Evolutionary conservation across 768 basidiomycete species (phyloP).

Genomic region (Pleurotus pulmonarius): DNA sequence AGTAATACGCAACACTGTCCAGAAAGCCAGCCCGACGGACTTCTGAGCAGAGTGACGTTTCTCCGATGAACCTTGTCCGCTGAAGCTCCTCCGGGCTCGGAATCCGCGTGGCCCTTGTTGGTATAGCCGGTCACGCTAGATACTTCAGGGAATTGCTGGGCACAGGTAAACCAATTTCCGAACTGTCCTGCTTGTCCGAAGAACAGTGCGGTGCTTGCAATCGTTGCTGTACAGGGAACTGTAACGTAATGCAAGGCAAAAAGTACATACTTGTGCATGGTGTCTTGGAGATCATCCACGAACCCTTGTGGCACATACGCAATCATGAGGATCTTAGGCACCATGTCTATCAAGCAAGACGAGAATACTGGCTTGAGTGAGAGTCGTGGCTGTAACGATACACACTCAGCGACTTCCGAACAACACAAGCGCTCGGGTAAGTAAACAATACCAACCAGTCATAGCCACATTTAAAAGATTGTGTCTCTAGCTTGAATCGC

Average conservation of each 20-base stretch:
- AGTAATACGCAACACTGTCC: too few species aligned
- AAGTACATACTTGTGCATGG: background rate
- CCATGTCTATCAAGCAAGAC: background rate
- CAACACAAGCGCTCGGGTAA: background rate
- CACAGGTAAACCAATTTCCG: slow-evolving; percentile 4
- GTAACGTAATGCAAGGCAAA: background rate
- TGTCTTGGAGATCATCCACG: background rate
- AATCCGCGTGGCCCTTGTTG: slow-evolving; percentile 2
- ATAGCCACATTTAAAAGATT: background rate
- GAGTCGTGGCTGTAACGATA: slow-evolving; percentile 72
- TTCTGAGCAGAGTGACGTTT: background rate
- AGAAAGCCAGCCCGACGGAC: background rate
- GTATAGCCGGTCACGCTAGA: background rate
- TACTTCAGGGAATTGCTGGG: background rate
- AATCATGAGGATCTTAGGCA: background rate
- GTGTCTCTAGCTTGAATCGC: slow-evolving; percentile 1
- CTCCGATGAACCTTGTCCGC: background rate
- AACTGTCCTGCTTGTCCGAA: slow-evolving; percentile 3
- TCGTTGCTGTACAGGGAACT: slow-evolving; percentile 24
- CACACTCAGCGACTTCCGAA: slow-evolving; percentile 4
- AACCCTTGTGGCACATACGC: background rate
- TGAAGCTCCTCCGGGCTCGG: background rate
- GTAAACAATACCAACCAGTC: background rate
- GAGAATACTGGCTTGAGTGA: slow-evolving; percentile 84
- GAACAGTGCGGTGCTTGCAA: slow-evolving; percentile 1